Base-by-base conservation (phyloP, 345 rosid genomes). In the Abelmoschus esculentus region DNA sequence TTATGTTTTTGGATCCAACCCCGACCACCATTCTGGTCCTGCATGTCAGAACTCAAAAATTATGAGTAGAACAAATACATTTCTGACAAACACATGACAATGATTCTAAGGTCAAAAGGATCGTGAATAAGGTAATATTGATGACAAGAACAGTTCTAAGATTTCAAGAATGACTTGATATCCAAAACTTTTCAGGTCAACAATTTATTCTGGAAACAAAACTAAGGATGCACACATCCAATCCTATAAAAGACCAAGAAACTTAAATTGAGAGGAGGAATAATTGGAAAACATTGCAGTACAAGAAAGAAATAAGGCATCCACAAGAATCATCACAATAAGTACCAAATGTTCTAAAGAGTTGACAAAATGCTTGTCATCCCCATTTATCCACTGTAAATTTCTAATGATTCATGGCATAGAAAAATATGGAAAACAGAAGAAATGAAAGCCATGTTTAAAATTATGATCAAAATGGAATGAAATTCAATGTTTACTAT, bases 21-120 rank as follows among this genome's bases (percentile, higher is more conserved):
- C 99, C 99, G 66, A 96, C 99, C 75, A 96, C 85, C 97, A 96
- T 92, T 78, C 96, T 90, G 13, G 99, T 92, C 84, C 99, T 96
- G 85, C 68, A 70, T 69, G 76, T 68, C 64, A 72, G 22, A 74
- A 8, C 28, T 14, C 69, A 71, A 9, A 71, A 9, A 38, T 54
- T 28, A 69, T 15, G 50, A 52, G 74, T 69, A 49, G 38, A 14
- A 22, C 34, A 64, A 42, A 64, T 22, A 42, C 0, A 17, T 12
- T 56, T 13, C 18, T 42, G 18, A 42, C 12, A 64, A 22, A 14
- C 6, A 11, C 55, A 26, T 44, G 29, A 66, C 7, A 28, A 46
- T 13, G 14, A 66, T 47, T 26, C 26, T 28, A 28, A 46, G 22
- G 40, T n/a, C 8, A 64, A 65, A 26, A 6, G 38, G 55, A 44